phyloP scores from a whole-genome alignment of 331 rosid species.

The Acacia concinna region DNA sequence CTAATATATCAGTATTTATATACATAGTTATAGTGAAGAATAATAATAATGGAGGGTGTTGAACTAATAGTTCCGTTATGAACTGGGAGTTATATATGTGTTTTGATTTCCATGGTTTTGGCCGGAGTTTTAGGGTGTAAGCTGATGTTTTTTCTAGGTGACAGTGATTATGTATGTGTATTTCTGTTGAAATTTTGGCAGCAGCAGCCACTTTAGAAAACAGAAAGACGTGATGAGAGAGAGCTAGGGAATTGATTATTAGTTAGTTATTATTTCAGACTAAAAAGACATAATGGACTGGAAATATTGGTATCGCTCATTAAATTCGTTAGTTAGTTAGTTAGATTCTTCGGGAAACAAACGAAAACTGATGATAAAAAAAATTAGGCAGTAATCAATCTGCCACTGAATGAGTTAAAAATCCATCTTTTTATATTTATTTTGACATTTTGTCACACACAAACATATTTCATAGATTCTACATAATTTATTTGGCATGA shows the following conservation, averaged over 20 bases:
- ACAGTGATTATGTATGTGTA: neutral
- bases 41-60: slow-evolving; percentile 24
- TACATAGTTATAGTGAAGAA: neutral
- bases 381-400: neutral
- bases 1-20: neutral
- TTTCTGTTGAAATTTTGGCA: slow-evolving; percentile 11
- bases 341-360: neutral
- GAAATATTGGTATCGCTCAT: neutral
- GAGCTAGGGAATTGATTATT: neutral
- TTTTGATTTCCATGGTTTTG: slow-evolving; percentile 4
- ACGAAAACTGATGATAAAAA: neutral
- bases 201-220: slow-evolving; percentile 30
- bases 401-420: neutral
- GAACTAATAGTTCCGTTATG: slow-evolving; percentile 27
- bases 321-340: neutral
- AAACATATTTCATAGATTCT: neutral
- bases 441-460: neutral
- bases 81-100: neutral
- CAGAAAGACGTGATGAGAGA: neutral
- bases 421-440: neutral
- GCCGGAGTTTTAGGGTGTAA: neutral
- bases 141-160: neutral
- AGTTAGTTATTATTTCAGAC: neutral
- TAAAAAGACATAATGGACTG: neutral
- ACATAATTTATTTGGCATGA: neutral